phyloP scores from a whole-genome alignment of 1,284 basidiomycete species.

The Salmacisia buchloeana region DNA sequence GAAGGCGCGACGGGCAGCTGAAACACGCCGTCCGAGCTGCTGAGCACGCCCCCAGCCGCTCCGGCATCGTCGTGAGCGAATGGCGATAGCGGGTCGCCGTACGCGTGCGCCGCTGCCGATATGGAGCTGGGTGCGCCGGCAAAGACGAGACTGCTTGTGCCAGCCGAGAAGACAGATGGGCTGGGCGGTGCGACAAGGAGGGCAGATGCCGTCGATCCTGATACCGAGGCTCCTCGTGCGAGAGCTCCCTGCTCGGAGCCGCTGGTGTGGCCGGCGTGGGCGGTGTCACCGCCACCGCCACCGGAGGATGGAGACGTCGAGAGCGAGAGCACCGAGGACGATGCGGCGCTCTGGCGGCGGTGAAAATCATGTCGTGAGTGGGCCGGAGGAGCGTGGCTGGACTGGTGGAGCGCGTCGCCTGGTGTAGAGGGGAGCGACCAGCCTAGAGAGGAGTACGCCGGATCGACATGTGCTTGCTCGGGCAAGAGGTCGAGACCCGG shows the following conservation, averaged over 20 bases:
- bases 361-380: too few species aligned
- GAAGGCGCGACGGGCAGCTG: background rate
- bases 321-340: conserved; percentile 1
- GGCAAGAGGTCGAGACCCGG: background rate
- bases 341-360: background rate
- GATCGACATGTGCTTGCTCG: background rate
- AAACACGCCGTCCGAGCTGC: background rate
- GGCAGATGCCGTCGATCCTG: background rate
- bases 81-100: background rate
- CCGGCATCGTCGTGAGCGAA: background rate
- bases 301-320: background rate
- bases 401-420: too few species aligned
- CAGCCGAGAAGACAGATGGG: background rate
- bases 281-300: background rate
- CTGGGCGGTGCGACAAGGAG: background rate
- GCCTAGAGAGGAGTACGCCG: background rate
- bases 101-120: background rate
- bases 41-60: background rate
- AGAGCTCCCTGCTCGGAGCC: too few species aligned
- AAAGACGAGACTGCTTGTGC: background rate
- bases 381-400: too few species aligned
- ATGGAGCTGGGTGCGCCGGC: background rate
- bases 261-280: too few species aligned
- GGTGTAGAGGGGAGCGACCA: background rate
- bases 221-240: too few species aligned